A percentile compares a stretch with the other conserved stretches of the same genome.
Conservation (phyloP, 768 basidiomycete species). For the Calocera cornea region DNA sequence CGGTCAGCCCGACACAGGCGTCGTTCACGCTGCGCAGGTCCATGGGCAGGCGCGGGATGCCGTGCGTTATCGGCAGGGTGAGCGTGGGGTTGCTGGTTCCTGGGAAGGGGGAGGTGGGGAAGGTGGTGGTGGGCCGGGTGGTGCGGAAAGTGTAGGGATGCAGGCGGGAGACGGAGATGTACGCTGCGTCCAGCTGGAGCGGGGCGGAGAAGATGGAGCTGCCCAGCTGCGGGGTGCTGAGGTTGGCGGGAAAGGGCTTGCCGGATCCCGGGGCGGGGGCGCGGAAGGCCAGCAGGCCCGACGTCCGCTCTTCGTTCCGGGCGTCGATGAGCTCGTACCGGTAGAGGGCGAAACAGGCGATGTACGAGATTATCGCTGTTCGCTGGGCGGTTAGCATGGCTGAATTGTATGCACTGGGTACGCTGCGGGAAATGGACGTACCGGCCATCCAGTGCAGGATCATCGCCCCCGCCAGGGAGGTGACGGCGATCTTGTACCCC, state of each 20-base stretch:
- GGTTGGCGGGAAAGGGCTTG: not conserved
- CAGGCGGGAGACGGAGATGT: not conserved
- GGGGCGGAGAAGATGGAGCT: not conserved
- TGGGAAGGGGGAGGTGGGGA: not conserved
- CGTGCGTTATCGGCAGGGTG: not conserved
- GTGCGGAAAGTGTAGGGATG: not conserved
- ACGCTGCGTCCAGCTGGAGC: not conserved
- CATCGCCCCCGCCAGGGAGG: not conserved
- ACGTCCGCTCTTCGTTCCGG: not conserved
- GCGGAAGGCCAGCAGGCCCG: not conserved
- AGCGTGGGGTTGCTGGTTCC: not conserved
- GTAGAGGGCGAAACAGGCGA: not conserved
- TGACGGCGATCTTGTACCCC: not conserved
- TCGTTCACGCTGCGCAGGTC: not conserved
- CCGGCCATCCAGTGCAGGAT: not conserved
- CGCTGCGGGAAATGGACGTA: no score
- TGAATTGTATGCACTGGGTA: no score
- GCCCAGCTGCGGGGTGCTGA: not conserved
- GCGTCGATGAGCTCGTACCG: not conserved
- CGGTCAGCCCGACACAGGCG: not conserved
- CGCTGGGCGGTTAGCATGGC: not conserved
- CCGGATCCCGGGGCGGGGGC: no score
- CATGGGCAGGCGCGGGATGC: not conserved
- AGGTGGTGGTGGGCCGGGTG: no score
- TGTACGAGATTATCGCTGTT: not conserved